Evolutionary conservation across 2,329 filamentous ascomycete species (phyloP).

Genomic region (Hypocreales sp.): DNA sequence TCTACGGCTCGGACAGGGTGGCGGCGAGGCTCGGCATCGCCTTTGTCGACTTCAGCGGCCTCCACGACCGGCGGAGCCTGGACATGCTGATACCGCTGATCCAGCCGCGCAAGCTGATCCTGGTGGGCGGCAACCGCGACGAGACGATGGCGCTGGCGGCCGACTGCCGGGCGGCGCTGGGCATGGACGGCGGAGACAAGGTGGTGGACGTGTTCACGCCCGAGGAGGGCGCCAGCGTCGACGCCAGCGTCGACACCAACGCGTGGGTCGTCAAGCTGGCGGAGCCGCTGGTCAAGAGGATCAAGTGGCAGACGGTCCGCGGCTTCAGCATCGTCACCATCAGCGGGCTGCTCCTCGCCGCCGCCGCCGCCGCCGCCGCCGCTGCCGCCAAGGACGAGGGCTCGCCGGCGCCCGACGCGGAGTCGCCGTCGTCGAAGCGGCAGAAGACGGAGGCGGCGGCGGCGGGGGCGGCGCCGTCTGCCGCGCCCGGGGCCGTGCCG

Average conservation of each 20-base stretch:
- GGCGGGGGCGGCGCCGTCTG: not conserved
- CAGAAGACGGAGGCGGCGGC: conserved; percentile 25
- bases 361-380: conserved; percentile 21
- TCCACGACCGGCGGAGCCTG: conserved; percentile 86
- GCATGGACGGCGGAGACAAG: conserved; percentile 28
- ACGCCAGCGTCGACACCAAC: conserved; percentile 94
- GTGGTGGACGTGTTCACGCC: conserved; percentile 71
- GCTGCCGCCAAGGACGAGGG: conserved; percentile 31
- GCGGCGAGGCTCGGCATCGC: conserved; percentile 61
- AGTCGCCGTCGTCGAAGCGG: conserved; percentile 27
- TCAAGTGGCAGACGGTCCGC: conserved; percentile 90
- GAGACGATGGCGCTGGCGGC: conserved; percentile 68
- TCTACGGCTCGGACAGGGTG: conserved; percentile 47
- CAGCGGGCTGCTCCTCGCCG: conserved; percentile 48
- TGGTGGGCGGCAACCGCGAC: conserved; percentile 65
- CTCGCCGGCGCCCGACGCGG: conserved; percentile 24
- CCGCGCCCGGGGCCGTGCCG: conserved; percentile 8
- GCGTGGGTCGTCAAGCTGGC: conserved; percentile 91
- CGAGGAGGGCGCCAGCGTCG: conserved; percentile 52
- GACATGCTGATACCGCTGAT: conserved; percentile 93
- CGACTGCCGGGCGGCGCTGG: conserved; percentile 59
- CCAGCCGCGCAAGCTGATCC: conserved; percentile 81
- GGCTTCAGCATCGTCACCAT: conserved; percentile 86
- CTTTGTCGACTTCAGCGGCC: conserved; percentile 79
- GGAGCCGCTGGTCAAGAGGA: conserved; percentile 65